These are phyloP conservation scores for Neonectria sp. DNA, from an alignment of 2,329 filamentous ascomycete genomes.

Conservation along the genomic window DNA sequence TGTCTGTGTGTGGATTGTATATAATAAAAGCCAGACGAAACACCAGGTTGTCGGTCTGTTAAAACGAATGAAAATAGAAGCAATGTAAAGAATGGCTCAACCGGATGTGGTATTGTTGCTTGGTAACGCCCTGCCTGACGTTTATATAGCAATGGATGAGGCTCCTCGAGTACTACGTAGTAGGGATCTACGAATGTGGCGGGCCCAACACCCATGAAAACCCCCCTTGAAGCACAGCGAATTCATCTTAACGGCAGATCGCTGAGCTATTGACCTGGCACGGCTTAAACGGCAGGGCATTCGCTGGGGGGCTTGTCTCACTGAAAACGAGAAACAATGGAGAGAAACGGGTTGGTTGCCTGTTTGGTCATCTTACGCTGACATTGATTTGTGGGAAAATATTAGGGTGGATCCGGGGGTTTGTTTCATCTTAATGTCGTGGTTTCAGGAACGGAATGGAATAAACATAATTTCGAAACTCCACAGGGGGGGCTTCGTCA, in stretches of 20 bases:
- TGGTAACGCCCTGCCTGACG: background rate
- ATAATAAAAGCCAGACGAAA: constrained; percentile 8
- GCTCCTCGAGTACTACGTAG: background rate
- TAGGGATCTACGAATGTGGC: constrained; percentile 2
- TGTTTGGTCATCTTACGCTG: background rate
- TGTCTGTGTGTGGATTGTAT: background rate
- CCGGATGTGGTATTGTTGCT: no score
- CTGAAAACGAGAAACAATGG: background rate
- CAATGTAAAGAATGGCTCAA: background rate
- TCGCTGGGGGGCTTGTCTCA: background rate
- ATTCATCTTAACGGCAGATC: background rate
- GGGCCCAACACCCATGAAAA: background rate
- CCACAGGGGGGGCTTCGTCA: background rate
- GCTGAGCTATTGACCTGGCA: background rate
- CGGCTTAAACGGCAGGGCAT: background rate
- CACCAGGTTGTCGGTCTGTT: constrained; percentile 3
- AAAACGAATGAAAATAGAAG: background rate
- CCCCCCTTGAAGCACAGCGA: background rate
- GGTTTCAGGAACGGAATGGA: background rate
- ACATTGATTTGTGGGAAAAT: constrained; percentile 1
- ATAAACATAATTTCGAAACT: background rate
- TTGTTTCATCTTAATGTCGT: background rate
- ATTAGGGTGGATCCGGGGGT: background rate
- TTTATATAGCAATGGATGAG: background rate
- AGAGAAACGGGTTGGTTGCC: background rate